Conservation (phyloP, 306 rosid genomes). For the Cyclanthera cordifolia region DNA sequence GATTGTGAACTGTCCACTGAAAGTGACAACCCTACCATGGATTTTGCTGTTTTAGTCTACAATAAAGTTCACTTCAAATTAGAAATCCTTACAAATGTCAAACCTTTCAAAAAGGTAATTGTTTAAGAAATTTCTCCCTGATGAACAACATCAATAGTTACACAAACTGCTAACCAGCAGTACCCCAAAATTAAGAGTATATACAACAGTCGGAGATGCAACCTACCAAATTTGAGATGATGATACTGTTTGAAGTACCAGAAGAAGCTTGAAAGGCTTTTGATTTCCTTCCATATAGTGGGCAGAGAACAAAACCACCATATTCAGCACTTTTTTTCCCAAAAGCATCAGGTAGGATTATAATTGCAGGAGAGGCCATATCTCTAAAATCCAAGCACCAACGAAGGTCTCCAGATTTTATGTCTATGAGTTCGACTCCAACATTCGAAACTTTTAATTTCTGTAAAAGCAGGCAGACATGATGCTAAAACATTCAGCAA, state of each 20-base stretch:
- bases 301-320: conserved; percentile 87
- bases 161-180: conserved; percentile 6
- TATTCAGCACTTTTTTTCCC: conserved; percentile 63
- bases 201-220: conserved; percentile 6
- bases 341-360: conserved; percentile 58
- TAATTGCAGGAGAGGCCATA: conserved; percentile 76
- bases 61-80: conserved; percentile 16
- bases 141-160: conserved; percentile 8
- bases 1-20: conserved; percentile 77
- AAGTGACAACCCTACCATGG: conserved; percentile 69
- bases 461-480: conserved; percentile 41
- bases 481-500: conserved; percentile 12
- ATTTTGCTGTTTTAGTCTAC: conserved; percentile 94
- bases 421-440: conserved; percentile 74
- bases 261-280: conserved; percentile 94
- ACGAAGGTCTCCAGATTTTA: conserved; percentile 78
- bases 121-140: too few relatives aligned
- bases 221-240: conserved; percentile 78
- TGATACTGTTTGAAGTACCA: conserved; percentile 62
- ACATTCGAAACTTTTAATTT: conserved; percentile 74
- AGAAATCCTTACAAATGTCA: conserved; percentile 7
- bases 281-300: conserved; percentile 84
- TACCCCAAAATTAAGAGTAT: not conserved
- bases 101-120: conserved; percentile 19
- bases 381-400: conserved; percentile 99